Percentiles rank a stretch among this genome's conserved stretches.
phyloP scores from a whole-genome alignment of 768 basidiomycete species.

The Royoungia palumana region DNA sequence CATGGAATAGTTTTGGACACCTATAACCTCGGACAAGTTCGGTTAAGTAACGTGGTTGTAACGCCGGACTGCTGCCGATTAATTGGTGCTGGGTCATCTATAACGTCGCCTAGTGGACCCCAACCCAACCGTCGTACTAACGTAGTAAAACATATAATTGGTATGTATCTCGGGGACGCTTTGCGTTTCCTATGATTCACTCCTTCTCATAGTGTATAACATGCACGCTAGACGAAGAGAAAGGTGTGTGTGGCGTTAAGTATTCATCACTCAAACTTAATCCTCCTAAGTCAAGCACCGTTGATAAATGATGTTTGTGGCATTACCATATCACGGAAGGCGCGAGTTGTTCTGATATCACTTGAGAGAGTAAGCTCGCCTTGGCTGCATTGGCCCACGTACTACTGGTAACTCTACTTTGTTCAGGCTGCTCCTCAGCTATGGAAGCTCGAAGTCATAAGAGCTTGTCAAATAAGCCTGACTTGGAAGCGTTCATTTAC shows the following conservation, averaged over 20 bases:
- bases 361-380: slow-evolving; percentile 25
- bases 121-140: slow-evolving; percentile 47
- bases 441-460: slow-evolving; percentile 67
- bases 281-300: slow-evolving; percentile 44
- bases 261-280: slow-evolving; percentile 10
- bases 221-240: slow-evolving; percentile 41
- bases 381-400: slow-evolving; percentile 7
- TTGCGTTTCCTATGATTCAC: slow-evolving; percentile 1
- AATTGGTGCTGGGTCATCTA: slow-evolving; percentile 48
- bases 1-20: slow-evolving; percentile 42
- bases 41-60: slow-evolving; percentile 48
- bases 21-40: slow-evolving; percentile 44
- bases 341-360: slow-evolving; percentile 42
- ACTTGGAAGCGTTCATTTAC: slow-evolving; percentile 69
- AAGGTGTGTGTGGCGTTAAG: slow-evolving; percentile 34
- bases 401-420: slow-evolving; percentile 11
- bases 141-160: slow-evolving; percentile 53
- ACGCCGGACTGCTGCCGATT: slow-evolving; percentile 45
- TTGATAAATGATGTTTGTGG: slow-evolving; percentile 55
- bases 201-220: slow-evolving; percentile 41
- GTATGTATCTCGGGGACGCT: slow-evolving; percentile 27
- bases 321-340: slow-evolving; percentile 44
- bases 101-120: slow-evolving; percentile 38
- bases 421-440: slow-evolving; percentile 70
- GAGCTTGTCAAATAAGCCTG: slow-evolving; percentile 38